These are phyloP conservation scores for Talaromyces piceae DNA, from an alignment of 2,329 filamentous ascomycete species.

Conservation along the genomic window DNA sequence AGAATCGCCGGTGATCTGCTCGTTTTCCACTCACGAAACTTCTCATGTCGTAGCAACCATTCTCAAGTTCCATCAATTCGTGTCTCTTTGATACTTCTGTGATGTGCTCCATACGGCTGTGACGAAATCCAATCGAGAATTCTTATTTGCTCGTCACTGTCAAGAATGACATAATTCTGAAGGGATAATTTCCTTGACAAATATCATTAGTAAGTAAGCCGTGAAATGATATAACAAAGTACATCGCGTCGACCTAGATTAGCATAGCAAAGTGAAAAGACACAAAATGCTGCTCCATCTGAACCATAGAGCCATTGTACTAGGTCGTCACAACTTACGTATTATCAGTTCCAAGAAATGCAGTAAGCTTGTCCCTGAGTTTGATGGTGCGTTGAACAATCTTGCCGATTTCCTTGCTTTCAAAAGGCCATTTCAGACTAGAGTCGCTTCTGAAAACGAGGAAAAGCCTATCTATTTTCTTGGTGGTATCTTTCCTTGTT, in stretches of 20 bases:
- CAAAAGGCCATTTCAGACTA: not conserved
- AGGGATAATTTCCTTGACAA: not conserved
- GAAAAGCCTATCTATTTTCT: no score
- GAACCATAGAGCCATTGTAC: no score
- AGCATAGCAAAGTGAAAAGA: no score
- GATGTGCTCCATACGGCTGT: slow-evolving; percentile 15
- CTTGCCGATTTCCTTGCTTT: not conserved
- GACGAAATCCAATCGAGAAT: slow-evolving; percentile 21
- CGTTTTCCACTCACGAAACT: slow-evolving; percentile 14
- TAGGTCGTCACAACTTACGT: not conserved
- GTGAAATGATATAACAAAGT: not conserved
- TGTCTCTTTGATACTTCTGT: slow-evolving; percentile 10
- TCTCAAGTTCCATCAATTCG: slow-evolving; percentile 14
- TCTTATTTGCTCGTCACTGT: not conserved
- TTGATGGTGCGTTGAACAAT: not conserved
- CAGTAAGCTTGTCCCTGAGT: not conserved
- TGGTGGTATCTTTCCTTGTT: no score
- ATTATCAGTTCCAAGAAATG: not conserved
- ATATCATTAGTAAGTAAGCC: not conserved
- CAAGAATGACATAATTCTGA: not conserved
- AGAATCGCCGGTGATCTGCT: slow-evolving; percentile 16
- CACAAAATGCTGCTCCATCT: no score
- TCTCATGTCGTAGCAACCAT: slow-evolving; percentile 15
- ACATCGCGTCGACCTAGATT: no score
- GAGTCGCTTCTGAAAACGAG: no score